Evolutionary conservation across 371 early-diverging fungal species (phyloP).

Genomic region (Vairimorpha apis): DNA sequence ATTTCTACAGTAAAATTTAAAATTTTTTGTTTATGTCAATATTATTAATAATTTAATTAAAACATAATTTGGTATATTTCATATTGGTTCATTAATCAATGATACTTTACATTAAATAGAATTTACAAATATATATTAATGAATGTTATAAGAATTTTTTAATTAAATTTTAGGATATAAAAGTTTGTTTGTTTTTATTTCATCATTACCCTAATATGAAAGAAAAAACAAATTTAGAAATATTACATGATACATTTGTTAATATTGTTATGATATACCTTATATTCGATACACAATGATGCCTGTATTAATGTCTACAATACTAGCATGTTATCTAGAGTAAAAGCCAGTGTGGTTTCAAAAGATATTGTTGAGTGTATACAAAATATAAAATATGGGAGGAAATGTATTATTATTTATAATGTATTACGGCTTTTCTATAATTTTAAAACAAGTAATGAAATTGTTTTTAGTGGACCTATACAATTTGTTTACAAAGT

Average conservation of each 20-base stretch:
- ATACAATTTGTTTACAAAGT: conserved; percentile 50
- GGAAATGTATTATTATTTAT: background rate
- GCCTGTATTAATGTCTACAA: conserved; percentile 2
- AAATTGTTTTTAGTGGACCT: conserved; percentile 42
- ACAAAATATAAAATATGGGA: background rate
- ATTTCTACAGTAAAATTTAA: too few species aligned
- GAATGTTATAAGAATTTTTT: background rate
- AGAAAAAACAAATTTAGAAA: background rate
- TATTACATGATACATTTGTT: conserved; percentile 7
- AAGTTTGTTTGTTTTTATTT: background rate
- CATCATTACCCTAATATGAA: background rate
- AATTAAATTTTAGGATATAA: background rate
- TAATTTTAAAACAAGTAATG: conserved; percentile 47
- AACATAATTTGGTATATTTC: too few species aligned
- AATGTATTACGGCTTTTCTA: background rate
- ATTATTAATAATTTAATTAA: too few species aligned
- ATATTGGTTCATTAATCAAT: too few species aligned
- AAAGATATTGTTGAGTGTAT: background rate
- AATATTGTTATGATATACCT: conserved; percentile 9
- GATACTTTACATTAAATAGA: too few species aligned
- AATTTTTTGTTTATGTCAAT: too few species aligned
- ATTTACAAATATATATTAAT: too few species aligned
- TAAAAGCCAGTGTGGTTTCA: background rate
- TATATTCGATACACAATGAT: conserved; percentile 4
- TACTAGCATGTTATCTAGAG: conserved; percentile 11